Conservation (phyloP, 805 yeast genomes). For the Candida caryicola region DNA sequence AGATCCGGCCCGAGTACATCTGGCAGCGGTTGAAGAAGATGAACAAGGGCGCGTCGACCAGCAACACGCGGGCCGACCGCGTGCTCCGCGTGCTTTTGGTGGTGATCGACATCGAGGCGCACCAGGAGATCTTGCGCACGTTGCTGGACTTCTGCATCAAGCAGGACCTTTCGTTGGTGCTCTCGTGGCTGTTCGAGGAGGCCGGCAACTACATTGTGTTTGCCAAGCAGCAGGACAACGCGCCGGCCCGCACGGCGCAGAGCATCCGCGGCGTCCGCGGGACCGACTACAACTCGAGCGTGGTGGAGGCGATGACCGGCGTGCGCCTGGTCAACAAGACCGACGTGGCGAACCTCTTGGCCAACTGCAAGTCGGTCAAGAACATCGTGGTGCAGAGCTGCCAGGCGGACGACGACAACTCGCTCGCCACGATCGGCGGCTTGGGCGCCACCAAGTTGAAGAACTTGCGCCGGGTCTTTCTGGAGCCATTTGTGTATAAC, state of each 20-base stretch:
- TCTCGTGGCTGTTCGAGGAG: slow-evolving; percentile 54
- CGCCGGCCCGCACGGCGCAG: slow-evolving; percentile 25
- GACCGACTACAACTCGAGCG: slow-evolving; percentile 43
- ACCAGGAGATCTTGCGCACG: slow-evolving; percentile 46
- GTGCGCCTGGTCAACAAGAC: slow-evolving; percentile 51
- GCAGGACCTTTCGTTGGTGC: slow-evolving; percentile 47
- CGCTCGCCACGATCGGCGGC: slow-evolving; percentile 41
- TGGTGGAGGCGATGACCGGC: slow-evolving; percentile 45
- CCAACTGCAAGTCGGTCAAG: slow-evolving; percentile 45
- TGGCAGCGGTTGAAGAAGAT: slow-evolving; percentile 50
- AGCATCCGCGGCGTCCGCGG: slow-evolving; percentile 43
- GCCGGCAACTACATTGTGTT: slow-evolving; percentile 43
- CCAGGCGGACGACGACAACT: slow-evolving; percentile 12
- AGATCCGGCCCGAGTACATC: slow-evolving; percentile 72
- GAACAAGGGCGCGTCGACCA: slow-evolving; percentile 30
- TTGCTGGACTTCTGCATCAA: slow-evolving; percentile 48
- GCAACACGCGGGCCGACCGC: slow-evolving; percentile 35
- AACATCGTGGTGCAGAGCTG: slow-evolving; percentile 36
- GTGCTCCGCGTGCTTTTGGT: slow-evolving; percentile 54
- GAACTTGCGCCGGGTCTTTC: slow-evolving; percentile 38
- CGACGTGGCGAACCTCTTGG: slow-evolving; percentile 49
- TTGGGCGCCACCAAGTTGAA: slow-evolving; percentile 47
- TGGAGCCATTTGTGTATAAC: slow-evolving; percentile 51
- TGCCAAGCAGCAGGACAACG: slow-evolving; percentile 35
- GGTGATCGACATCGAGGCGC: slow-evolving; percentile 64